phyloP scores from a whole-genome alignment of 129 eudicot species.

The Lactuca saligna region DNA sequence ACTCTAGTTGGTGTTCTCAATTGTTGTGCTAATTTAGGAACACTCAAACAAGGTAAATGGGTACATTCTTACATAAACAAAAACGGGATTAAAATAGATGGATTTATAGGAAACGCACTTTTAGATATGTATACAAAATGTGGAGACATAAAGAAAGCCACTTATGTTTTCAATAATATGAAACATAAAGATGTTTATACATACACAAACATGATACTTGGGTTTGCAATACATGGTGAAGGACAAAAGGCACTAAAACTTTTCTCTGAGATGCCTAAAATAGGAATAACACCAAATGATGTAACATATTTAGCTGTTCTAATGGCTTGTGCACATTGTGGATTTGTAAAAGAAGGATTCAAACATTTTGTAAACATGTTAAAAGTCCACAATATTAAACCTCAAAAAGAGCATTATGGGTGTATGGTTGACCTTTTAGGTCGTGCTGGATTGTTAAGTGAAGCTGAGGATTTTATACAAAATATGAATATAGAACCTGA shows the following conservation, averaged over 20 bases:
- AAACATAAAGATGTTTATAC: conserved; percentile 36
- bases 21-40: conserved; percentile 47
- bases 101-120: conserved; percentile 42
- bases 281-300: conserved; percentile 36
- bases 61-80: conserved; percentile 38
- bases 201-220: conserved; percentile 37
- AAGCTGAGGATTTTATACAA: conserved; percentile 40
- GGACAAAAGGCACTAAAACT: conserved; percentile 36
- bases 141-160: conserved; percentile 38
- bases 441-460: conserved; percentile 45
- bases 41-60: conserved; percentile 45
- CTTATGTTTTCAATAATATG: conserved; percentile 31
- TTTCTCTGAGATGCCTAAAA: conserved; percentile 38
- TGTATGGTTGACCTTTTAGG: conserved; percentile 60
- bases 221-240: conserved; percentile 47
- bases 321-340: conserved; percentile 46
- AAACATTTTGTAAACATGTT: conserved; percentile 39
- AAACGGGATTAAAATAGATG: conserved; percentile 27
- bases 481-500: conserved; percentile 40
- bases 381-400: conserved; percentile 23
- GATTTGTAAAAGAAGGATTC: conserved; percentile 46
- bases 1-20: conserved; percentile 47
- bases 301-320: conserved; percentile 45
- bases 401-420: conserved; percentile 46
- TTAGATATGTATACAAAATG: conserved; percentile 52